A percentile compares a stretch with the other conserved stretches of the same genome.
Evolutionary conservation across 148 eudicot species (phyloP).

Genomic region (Suaeda aralocaspica): DNA sequence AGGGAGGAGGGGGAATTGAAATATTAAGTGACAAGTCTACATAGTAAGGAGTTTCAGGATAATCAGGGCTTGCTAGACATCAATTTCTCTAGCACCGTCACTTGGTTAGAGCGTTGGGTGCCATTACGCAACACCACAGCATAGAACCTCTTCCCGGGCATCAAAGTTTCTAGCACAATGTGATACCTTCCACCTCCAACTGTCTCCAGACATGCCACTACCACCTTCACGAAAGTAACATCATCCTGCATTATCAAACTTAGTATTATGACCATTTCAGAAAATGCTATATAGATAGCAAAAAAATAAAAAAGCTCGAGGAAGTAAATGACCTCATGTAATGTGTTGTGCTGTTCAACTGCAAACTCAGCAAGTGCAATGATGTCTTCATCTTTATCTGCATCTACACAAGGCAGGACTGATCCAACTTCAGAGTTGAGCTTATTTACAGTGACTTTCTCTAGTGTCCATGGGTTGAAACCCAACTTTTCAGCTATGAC

Average conservation of each 20-base stretch:
- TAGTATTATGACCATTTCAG: not conserved
- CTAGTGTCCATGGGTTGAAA: constrained; percentile 22
- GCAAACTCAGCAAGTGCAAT: constrained; percentile 27
- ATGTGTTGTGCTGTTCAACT: constrained; percentile 27
- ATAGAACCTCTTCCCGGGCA: not conserved
- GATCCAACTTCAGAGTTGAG: not conserved
- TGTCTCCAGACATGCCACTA: constrained; percentile 27
- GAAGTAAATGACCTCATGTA: constrained; percentile 24
- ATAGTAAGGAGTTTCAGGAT: too few relatives aligned
- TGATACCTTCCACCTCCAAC: constrained; percentile 29
- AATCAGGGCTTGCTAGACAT: not conserved
- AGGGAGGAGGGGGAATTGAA: too few relatives aligned
- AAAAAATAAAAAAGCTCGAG: too few relatives aligned
- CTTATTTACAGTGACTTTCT: not conserved
- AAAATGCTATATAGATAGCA: too few relatives aligned
- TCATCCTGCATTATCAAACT: constrained; percentile 6
- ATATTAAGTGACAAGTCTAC: too few relatives aligned
- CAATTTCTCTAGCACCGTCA: constrained; percentile 26
- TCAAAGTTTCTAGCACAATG: constrained; percentile 14
- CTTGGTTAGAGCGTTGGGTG: constrained; percentile 6
- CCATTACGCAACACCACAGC: constrained; percentile 16
- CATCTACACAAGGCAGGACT: constrained; percentile 19
- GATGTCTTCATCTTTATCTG: constrained; percentile 21
- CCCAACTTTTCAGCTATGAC: constrained; percentile 18
- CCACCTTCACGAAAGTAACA: constrained; percentile 4